phyloP scores from a whole-genome alignment of 768 basidiomycete species.

The Saitozyma podzolica region DNA sequence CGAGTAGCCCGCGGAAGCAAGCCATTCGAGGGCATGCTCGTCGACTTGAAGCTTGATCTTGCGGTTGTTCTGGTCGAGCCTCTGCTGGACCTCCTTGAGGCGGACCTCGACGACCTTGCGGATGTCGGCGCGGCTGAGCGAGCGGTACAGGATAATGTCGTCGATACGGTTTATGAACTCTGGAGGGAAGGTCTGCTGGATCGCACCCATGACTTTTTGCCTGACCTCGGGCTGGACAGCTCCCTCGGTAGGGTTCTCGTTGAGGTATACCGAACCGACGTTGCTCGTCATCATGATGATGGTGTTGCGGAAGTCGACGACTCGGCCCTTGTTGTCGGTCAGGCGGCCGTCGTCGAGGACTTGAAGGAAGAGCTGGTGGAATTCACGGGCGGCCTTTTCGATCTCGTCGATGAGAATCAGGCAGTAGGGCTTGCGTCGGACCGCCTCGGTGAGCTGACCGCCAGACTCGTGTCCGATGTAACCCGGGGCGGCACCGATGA shows the following conservation, averaged over 20 bases:
- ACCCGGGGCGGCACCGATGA: constrained; percentile 52
- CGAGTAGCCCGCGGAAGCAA: constrained; percentile 51
- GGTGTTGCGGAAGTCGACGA: constrained; percentile 54
- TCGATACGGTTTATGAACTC: constrained; percentile 56
- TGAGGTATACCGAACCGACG: constrained; percentile 53
- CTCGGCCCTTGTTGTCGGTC: constrained; percentile 54
- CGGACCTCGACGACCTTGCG: constrained; percentile 86
- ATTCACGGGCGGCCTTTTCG: constrained; percentile 56
- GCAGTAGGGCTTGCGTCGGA: constrained; percentile 51
- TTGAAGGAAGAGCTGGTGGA: constrained; percentile 55
- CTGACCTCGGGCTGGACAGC: constrained; percentile 44
- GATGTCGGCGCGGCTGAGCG: constrained; percentile 73
- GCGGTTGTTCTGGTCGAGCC: constrained; percentile 65
- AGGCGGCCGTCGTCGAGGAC: constrained; percentile 56
- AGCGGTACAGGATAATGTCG: constrained; percentile 61
- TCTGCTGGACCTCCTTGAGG: constrained; percentile 77
- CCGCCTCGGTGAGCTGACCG: constrained; percentile 52
- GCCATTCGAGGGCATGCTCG: constrained; percentile 64
- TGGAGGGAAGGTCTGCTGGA: constrained; percentile 53
- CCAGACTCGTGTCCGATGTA: constrained; percentile 53
- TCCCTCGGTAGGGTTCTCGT: constrained; percentile 54
- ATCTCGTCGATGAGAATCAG: constrained; percentile 54
- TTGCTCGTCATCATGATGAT: constrained; percentile 55
- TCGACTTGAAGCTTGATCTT: constrained; percentile 81
- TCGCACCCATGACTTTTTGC: constrained; percentile 52